Base-by-base conservation (phyloP, 78 protist genomes). In the Emiliania huxleyi region DNA sequence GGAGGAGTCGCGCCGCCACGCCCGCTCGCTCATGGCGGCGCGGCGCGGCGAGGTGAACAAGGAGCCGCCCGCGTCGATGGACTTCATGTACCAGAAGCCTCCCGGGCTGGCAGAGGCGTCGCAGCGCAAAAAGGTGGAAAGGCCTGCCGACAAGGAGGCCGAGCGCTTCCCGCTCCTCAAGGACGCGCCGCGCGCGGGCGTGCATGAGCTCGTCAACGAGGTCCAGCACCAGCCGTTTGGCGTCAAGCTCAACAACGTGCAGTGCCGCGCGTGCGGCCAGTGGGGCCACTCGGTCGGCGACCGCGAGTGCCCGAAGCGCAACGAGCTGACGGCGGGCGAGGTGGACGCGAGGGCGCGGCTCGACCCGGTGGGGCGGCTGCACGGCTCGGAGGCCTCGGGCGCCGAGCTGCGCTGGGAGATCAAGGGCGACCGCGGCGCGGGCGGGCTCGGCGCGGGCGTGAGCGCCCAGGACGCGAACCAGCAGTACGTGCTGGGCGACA, bases 281-380 rank as follows among this genome's bases (percentile, higher is more conserved):
- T 95, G 95, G 95, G 96, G 96, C 44, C 96, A 95, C 69, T 73
- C 69, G 56, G 35, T 48, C 33, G 96, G 94, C 77, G 96, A 95
- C 91, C 79, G 95, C 49, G 95, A 89, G 48, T 95, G 96, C 56
- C 93, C 95, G 38, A 62, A 93, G 62, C 85, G 85, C 46, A 40
- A 77, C 85, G 48, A 1, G 46, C 22, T 40, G 48, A 2, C 2
- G 23, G 33, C 5, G 48, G 4, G 1, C 46, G 85, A 77, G 35
- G 44, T 15, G 33, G 33, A 35, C 29, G 23, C 0, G 48, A 77
- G 15, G 85, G 48, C 18, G 49, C 18, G 29, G 22, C 37, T 22
- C 4, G 85, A 77, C 46, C 85, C 85, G 2, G 48, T 77, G 33
- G 48, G 29, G 1, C 85, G 85, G 15, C 46, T 40, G 35, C 19